Conservation (phyloP, 1,284 basidiomycete genomes). For the Cutaneotrichosporon arboriforme region DNA sequence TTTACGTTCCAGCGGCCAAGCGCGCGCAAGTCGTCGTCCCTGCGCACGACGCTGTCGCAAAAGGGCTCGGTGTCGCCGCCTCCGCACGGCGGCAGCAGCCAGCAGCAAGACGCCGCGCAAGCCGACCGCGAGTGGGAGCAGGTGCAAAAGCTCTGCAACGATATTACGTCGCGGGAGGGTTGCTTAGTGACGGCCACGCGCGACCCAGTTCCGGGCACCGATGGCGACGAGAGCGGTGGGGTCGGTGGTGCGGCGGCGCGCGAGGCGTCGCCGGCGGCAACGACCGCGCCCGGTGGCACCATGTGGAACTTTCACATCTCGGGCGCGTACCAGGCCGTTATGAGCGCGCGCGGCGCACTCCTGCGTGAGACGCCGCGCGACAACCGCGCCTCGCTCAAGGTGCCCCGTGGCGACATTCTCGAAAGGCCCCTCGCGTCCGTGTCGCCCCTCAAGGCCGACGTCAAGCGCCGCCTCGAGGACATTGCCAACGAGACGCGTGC, state of each 20-base stretch:
- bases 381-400: slow-evolving; percentile 80
- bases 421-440: slow-evolving; percentile 64
- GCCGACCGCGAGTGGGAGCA: slow-evolving; percentile 54
- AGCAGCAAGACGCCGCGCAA: slow-evolving; percentile 20
- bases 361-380: slow-evolving; percentile 81
- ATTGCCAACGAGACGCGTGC: slow-evolving; percentile 83
- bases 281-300: slow-evolving; percentile 3
- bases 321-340: slow-evolving; percentile 86
- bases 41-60: slow-evolving; percentile 22
- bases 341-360: slow-evolving; percentile 80
- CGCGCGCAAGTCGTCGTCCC: slow-evolving; percentile 10
- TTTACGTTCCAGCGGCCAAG: slow-evolving; percentile 40
- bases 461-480: slow-evolving; percentile 81
- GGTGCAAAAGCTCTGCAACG: slow-evolving; percentile 72
- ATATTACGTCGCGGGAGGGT: slow-evolving; percentile 71
- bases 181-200: slow-evolving; percentile 74
- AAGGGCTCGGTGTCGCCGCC: slow-evolving; percentile 26
- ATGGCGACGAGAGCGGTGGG: not conserved
- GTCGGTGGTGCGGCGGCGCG: too few species aligned
- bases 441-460: slow-evolving; percentile 77
- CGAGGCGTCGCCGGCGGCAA: not conserved
- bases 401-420: slow-evolving; percentile 85
- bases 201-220: slow-evolving; percentile 39
- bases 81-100: slow-evolving; percentile 14
- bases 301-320: slow-evolving; percentile 84